phyloP scores from a whole-genome alignment of 2,329 filamentous ascomycete species.

The Botryotinia narcissicola region DNA sequence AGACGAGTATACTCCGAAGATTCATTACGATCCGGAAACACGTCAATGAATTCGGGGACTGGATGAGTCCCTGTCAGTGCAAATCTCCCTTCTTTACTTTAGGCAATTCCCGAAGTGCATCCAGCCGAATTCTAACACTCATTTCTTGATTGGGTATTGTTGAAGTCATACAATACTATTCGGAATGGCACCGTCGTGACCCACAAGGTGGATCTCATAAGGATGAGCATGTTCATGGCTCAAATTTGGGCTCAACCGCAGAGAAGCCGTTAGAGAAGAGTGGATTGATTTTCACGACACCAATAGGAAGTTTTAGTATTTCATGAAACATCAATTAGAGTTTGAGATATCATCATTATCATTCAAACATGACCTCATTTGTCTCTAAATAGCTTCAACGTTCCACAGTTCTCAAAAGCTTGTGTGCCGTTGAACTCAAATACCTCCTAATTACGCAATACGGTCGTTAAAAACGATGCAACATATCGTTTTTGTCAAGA shows the following conservation, averaged over 20 bases:
- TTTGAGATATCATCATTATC: background rate
- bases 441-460: background rate
- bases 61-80: background rate
- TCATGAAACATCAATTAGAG: background rate
- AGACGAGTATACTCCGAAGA: background rate
- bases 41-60: background rate
- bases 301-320: conserved; percentile 2
- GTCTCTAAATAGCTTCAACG: conserved; percentile 1
- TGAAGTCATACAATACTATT: background rate
- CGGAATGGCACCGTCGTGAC: background rate
- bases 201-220: conserved; percentile 3
- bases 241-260: conserved; percentile 4
- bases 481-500: background rate
- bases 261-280: background rate
- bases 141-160: background rate
- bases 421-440: background rate
- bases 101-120: background rate
- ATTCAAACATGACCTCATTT: conserved; percentile 6
- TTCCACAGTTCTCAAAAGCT: background rate
- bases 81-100: background rate
- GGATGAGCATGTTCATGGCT: background rate
- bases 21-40: background rate
- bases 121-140: background rate
- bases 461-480: background rate
- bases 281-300: background rate